These are phyloP conservation scores for Hyaloperonospora brassicae DNA, from an alignment of 352 stramenopile genomes.

Conservation along the genomic window DNA sequence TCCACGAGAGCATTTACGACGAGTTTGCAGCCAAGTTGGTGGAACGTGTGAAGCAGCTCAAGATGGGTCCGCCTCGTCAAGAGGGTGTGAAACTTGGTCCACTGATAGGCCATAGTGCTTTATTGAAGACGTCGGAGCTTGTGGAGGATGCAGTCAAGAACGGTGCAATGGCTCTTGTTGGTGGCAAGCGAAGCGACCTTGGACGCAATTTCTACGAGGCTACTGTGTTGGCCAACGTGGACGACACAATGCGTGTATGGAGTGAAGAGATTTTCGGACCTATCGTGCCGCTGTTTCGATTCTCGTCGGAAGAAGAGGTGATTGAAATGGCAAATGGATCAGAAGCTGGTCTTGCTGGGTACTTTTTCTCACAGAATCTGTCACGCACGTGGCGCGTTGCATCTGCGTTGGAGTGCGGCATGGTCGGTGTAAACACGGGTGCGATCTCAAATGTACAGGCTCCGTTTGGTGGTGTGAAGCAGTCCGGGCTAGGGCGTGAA, in stretches of 20 bases:
- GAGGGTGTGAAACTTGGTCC: constrained; percentile 85
- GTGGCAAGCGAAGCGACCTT: constrained; percentile 69
- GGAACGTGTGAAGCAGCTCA: constrained; percentile 68
- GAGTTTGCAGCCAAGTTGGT: constrained; percentile 86
- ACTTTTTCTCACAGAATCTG: constrained; percentile 92
- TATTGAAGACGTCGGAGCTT: constrained; percentile 80
- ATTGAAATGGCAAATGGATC: constrained; percentile 91
- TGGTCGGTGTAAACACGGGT: constrained; percentile 92
- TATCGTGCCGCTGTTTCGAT: constrained; percentile 87
- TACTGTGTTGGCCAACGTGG: constrained; percentile 87
- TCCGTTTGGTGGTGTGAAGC: constrained; percentile 84
- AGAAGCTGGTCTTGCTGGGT: constrained; percentile 88
- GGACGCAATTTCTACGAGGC: constrained; percentile 90
- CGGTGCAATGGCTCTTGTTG: constrained; percentile 81
- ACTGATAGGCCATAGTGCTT: constrained; percentile 89
- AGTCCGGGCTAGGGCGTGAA: constrained; percentile 86
- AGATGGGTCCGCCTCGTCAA: constrained; percentile 84
- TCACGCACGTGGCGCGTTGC: constrained; percentile 83
- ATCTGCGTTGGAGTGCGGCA: constrained; percentile 86
- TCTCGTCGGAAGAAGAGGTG: constrained; percentile 95
- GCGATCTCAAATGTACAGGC: constrained; percentile 84
- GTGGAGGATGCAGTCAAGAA: constrained; percentile 89
- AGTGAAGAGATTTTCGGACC: constrained; percentile 96
- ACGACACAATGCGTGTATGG: constrained; percentile 84
- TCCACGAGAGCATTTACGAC: constrained; percentile 91